phyloP scores from a whole-genome alignment of 768 basidiomycete genomes.

The Asterophora parasitica region DNA sequence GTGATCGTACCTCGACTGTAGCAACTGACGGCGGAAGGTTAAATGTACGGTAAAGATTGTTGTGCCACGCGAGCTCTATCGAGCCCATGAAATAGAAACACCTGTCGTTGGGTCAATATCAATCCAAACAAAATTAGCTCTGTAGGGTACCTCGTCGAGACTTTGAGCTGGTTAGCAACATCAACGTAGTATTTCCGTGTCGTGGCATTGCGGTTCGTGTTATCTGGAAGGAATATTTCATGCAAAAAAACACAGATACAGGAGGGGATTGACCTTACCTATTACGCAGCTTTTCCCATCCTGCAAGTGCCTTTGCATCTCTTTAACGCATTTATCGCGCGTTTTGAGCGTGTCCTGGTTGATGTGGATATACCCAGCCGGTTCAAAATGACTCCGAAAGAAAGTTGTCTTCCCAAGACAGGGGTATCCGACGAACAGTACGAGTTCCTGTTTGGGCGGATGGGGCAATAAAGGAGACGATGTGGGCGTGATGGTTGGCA shows the following conservation, averaged over 20 bases:
- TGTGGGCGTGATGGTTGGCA: conserved; percentile 46
- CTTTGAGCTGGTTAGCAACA: conserved; percentile 50
- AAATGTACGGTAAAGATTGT: conserved; percentile 84
- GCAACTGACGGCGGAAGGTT: conserved; percentile 45
- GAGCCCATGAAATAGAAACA: conserved; percentile 75
- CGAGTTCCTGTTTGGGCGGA: conserved; percentile 34
- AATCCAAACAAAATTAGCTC: neutral
- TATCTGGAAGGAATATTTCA: conserved; percentile 48
- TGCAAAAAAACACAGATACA: neutral
- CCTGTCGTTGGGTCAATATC: conserved; percentile 28
- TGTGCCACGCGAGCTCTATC: conserved; percentile 86
- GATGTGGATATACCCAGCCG: conserved; percentile 70
- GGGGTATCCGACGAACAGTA: conserved; percentile 51
- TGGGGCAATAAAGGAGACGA: conserved; percentile 45
- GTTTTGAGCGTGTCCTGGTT: conserved; percentile 82
- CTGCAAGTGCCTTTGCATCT: conserved; percentile 49
- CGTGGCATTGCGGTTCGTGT: conserved; percentile 76
- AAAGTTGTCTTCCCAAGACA: conserved; percentile 80
- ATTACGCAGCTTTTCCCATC: conserved; percentile 69
- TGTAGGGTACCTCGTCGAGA: conserved; percentile 49
- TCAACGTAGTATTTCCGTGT: conserved; percentile 73
- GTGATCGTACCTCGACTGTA: conserved; percentile 33
- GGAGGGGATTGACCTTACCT: conserved; percentile 39
- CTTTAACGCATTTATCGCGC: conserved; percentile 70
- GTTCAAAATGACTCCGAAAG: conserved; percentile 62